Evolutionary conservation across 2,329 filamentous ascomycete species (phyloP).

Genomic region (Curvularia sp.): DNA sequence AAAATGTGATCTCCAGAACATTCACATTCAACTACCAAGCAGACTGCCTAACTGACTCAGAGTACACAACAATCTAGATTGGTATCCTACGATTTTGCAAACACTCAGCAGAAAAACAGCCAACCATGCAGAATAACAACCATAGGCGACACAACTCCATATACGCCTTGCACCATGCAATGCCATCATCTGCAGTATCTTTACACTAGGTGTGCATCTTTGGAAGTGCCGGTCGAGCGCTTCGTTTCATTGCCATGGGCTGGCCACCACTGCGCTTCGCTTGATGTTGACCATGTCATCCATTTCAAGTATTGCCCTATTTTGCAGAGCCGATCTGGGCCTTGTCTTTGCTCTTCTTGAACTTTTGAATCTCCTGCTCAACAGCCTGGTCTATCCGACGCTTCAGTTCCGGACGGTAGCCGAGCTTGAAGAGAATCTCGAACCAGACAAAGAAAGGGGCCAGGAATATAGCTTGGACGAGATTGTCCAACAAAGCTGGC

Average conservation of each 20-base stretch:
- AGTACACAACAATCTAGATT: conserved; percentile 8
- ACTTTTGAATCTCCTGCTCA: conserved; percentile 75
- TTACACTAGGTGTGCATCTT: conserved; percentile 3
- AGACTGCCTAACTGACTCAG: too few relatives aligned
- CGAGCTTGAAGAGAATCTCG: conserved; percentile 86
- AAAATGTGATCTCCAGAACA: too few relatives aligned
- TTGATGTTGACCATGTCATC: too few relatives aligned
- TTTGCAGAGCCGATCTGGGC: conserved; percentile 41
- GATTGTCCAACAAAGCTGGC: conserved; percentile 87
- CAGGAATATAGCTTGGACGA: conserved; percentile 88
- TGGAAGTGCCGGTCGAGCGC: too few relatives aligned
- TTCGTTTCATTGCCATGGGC: too few relatives aligned
- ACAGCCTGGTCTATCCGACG: conserved; percentile 79
- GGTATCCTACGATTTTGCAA: conserved; percentile 17
- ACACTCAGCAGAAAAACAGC: conserved; percentile 2
- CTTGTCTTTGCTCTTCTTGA: conserved; percentile 65
- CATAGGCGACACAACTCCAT: conserved; percentile 14
- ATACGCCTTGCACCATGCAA: conserved; percentile 35
- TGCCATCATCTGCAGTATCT: conserved; percentile 23
- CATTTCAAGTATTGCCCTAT: conserved; percentile 1
- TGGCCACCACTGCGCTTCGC: too few relatives aligned
- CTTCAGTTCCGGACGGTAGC: conserved; percentile 89
- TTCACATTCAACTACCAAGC: too few relatives aligned
- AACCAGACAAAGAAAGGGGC: conserved; percentile 98
- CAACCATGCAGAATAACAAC: conserved; percentile 3